These are phyloP conservation scores for Inonotus obliquus DNA, from an alignment of 1,284 basidiomycete genomes.

Conservation along the genomic window DNA sequence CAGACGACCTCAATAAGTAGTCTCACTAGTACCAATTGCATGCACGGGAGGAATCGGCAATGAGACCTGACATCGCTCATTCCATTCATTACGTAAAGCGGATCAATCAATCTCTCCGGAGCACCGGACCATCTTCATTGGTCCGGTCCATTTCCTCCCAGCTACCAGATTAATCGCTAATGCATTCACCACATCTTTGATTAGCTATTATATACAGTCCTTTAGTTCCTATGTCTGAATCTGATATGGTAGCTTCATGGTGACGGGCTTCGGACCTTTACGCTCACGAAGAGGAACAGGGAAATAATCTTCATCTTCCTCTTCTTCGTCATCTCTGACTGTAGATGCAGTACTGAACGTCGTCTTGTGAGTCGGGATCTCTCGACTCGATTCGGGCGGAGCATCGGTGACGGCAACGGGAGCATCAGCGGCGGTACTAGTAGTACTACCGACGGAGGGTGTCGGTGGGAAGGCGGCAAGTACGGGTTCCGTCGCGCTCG, in stretches of 20 bases:
- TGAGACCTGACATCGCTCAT: neutral
- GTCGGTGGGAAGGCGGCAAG: too few relatives aligned
- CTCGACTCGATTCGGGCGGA: neutral
- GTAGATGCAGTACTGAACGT: neutral
- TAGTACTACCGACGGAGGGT: too few relatives aligned
- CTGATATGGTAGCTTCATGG: neutral
- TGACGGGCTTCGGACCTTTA: slow-evolving; percentile 28
- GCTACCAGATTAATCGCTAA: neutral
- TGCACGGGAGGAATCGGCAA: neutral
- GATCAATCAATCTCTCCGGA: neutral
- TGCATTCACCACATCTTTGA: neutral
- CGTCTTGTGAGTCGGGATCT: neutral
- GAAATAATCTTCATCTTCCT: slow-evolving; percentile 57
- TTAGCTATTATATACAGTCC: neutral
- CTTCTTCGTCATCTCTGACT: slow-evolving; percentile 21
- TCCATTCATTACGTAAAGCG: neutral
- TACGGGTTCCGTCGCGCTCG: neutral
- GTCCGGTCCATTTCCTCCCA: neutral
- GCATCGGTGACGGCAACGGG: neutral
- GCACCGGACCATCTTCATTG: neutral
- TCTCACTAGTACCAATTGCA: neutral
- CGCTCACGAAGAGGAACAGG: slow-evolving; percentile 58
- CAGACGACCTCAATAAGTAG: neutral
- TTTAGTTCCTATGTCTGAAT: slow-evolving; percentile 32
- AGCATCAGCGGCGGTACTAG: too few relatives aligned